phyloP scores from a whole-genome alignment of 2,329 filamentous ascomycete species.

The Trichoderma lentiforme region DNA sequence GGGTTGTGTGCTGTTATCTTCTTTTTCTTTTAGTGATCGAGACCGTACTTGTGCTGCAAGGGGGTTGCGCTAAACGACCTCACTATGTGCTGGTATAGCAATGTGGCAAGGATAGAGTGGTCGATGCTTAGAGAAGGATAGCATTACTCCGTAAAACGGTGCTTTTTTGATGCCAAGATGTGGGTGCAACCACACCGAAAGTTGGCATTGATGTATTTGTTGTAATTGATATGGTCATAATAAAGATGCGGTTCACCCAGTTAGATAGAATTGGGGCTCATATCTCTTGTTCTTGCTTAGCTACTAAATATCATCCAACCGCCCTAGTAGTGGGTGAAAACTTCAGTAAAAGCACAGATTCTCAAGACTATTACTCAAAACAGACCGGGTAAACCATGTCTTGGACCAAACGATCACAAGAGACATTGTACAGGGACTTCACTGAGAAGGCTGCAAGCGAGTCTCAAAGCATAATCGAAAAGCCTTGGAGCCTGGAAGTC shows the following conservation, averaged over 20 bases:
- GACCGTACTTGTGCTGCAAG: neutral
- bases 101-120: neutral
- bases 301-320: neutral
- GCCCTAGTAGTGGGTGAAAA: neutral
- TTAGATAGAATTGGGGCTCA: neutral
- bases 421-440: constrained; percentile 27
- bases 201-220: neutral
- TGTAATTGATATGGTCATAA: neutral
- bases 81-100: neutral
- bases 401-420: constrained; percentile 25
- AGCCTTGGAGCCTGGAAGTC: constrained; percentile 29
- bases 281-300: neutral
- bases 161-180: constrained; percentile 10
- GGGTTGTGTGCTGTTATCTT: neutral
- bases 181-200: constrained; percentile 12
- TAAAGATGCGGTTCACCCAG: neutral
- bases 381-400: constrained; percentile 23
- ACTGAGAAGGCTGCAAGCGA: constrained; percentile 25
- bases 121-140: neutral
- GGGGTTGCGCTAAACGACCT: neutral
- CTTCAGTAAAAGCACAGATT: neutral
- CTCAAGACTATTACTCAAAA: neutral
- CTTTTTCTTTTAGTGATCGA: neutral
- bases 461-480: constrained; percentile 21
- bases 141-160: neutral